Conservation (phyloP, 169 alveolate genomes). For the Cryptosporidium sp. region DNA sequence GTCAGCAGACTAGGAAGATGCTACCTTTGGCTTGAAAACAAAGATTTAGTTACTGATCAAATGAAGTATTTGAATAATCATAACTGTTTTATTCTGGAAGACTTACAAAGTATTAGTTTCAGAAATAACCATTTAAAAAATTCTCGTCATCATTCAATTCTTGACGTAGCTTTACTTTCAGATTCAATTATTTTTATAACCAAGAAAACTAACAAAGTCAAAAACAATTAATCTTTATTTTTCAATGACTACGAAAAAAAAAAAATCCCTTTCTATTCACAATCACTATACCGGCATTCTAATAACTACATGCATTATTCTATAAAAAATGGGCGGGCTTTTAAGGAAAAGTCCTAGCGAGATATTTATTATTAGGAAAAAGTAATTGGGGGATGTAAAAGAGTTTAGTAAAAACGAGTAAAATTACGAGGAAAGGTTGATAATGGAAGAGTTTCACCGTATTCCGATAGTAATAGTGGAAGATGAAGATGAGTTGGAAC, state of each 20-base stretch:
- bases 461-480: constrained; percentile 59
- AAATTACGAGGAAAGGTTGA: background rate
- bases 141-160: constrained; percentile 1
- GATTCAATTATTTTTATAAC: constrained; percentile 38
- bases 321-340: background rate
- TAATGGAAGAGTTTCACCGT: constrained; percentile 66
- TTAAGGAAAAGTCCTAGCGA: background rate
- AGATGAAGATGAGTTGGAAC: constrained; percentile 28
- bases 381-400: background rate
- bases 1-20: constrained; percentile 44
- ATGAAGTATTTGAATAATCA: constrained; percentile 32
- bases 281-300: background rate
- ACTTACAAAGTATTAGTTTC: background rate
- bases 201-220: background rate
- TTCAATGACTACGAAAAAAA: background rate
- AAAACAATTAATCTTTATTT: background rate
- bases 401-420: too few species aligned
- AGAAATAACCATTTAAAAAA: background rate
- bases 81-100: constrained; percentile 29
- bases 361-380: background rate
- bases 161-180: constrained; percentile 39
- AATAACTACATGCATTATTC: background rate
- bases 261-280: too few species aligned
- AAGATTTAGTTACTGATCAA: constrained; percentile 19
- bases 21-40: constrained; percentile 51